These are phyloP conservation scores for Solanum hybrid DNA, from an alignment of 305 asterid species.

Conservation along the genomic window DNA sequence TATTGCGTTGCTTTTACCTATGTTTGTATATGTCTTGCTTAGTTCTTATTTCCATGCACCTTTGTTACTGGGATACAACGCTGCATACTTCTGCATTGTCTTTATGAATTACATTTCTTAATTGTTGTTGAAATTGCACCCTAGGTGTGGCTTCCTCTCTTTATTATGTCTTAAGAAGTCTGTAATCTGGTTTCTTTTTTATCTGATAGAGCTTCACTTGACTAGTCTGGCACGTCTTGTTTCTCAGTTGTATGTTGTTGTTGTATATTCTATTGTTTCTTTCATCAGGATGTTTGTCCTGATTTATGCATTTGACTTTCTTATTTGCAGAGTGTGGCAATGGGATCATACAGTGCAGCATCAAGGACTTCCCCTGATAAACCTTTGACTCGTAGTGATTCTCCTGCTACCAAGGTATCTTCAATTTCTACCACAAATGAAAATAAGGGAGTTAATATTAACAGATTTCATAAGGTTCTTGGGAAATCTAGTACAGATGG, in stretches of 20 bases:
- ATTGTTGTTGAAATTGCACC: background rate
- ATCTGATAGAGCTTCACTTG: background rate
- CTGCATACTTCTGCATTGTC: background rate
- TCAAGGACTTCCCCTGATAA: background rate
- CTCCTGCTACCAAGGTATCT: background rate
- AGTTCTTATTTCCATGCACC: background rate
- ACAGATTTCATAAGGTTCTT: slow-evolving; percentile 98
- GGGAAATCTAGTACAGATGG: slow-evolving; percentile 99
- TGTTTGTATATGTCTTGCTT: background rate
- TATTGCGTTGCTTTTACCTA: background rate
- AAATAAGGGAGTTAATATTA: slow-evolving; percentile 95
- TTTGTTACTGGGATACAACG: background rate
- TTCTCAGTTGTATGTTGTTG: background rate
- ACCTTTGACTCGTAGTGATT: background rate
- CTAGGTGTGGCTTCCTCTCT: background rate
- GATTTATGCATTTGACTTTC: background rate
- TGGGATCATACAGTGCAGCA: background rate
- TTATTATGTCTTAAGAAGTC: background rate
- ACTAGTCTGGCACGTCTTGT: background rate
- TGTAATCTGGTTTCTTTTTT: background rate
- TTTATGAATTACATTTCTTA: background rate
- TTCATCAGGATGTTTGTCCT: background rate
- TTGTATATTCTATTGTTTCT: background rate
- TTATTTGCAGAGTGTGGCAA: background rate
- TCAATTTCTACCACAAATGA: slow-evolving; percentile 43